Conservation (phyloP, 306 rosid species). For the Medicago arabica region DNA sequence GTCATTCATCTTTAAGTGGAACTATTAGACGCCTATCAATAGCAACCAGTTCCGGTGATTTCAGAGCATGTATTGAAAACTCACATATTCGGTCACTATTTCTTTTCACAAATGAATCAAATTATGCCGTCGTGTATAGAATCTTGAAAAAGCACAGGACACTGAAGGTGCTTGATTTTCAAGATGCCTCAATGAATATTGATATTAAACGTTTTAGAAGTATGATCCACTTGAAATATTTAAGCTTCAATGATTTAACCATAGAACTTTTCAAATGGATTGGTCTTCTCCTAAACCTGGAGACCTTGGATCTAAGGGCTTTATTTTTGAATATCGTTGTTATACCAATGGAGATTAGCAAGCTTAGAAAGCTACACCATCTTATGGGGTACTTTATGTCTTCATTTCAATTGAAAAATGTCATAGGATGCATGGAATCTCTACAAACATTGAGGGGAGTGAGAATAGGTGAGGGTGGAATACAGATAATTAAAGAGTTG, state of each 20-base stretch:
- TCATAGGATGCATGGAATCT: neutral
- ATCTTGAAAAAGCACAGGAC: neutral
- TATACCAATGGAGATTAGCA: neutral
- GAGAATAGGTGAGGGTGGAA: no score
- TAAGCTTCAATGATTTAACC: neutral
- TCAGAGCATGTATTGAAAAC: neutral
- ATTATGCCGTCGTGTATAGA: no score
- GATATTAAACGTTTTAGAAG: neutral
- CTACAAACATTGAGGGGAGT: neutral
- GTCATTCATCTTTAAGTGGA: neutral
- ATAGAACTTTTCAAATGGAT: neutral
- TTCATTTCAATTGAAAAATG: neutral
- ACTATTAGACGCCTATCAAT: neutral
- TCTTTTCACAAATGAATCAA: neutral
- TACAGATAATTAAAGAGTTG: neutral
- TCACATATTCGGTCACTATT: neutral
- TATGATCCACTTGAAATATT: conserved; percentile 8
- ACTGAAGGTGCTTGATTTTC: neutral
- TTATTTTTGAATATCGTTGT: no score
- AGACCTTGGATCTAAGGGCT: neutral
- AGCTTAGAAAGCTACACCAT: conserved; percentile 9
- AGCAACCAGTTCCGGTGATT: neutral
- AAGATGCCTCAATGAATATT: no score
- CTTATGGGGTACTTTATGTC: neutral
- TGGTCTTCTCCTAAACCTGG: neutral